Base-by-base conservation (phyloP, 2,329 filamentous ascomycete species). In the Huntiella savannae region DNA sequence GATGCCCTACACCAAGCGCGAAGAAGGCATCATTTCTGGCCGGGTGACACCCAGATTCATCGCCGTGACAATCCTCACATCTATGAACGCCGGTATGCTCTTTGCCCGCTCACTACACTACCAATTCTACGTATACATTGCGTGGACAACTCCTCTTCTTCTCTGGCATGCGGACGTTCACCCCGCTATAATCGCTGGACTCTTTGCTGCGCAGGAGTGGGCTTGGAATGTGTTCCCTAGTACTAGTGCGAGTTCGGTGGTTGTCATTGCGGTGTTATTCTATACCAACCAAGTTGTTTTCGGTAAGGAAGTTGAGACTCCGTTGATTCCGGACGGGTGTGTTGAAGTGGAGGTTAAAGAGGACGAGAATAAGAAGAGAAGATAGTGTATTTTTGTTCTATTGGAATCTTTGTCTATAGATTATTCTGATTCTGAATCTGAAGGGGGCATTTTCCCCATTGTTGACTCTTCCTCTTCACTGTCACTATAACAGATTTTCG, bases 171-270 rank as follows among this genome's bases (percentile, higher is more conserved):
- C 78, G 47, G 77, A 79, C 1, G 64, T 77, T 50, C 77, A 80
- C 55, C 79, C 81, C 0, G 57, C 79, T 8, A 55, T 80, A 32
- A 73, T 85, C 53, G 79, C 79, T 55, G 63, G 62, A 3, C 61
- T 87, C 7, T 94, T 83, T 81, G 71, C 68, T 3, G 68, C 74
- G 49, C 87, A 95, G 61, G 87, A 95, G 60, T 87, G 81, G 78
- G 84, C 82, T 10, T 95, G 87, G 87, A 93, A 95, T 55, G 76
- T 87, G 7, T 95, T 82, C 58, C 87, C 87, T n/a, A 93, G 85
- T 58, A 76, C 72, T 4, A 56, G 62, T 28, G 49, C 57, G 41
- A 76, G 72, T 57, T 76, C 73, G 4, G 58, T 57, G 11, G 63
- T 68, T 12, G 87, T 86, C 6, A 82, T 98, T 11, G 69, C 68